Evolutionary conservation across 1,284 basidiomycete genomes (phyloP), one percentile per base, ranked within the genome.

Genomic region (Volvariella volvacea): DNA sequence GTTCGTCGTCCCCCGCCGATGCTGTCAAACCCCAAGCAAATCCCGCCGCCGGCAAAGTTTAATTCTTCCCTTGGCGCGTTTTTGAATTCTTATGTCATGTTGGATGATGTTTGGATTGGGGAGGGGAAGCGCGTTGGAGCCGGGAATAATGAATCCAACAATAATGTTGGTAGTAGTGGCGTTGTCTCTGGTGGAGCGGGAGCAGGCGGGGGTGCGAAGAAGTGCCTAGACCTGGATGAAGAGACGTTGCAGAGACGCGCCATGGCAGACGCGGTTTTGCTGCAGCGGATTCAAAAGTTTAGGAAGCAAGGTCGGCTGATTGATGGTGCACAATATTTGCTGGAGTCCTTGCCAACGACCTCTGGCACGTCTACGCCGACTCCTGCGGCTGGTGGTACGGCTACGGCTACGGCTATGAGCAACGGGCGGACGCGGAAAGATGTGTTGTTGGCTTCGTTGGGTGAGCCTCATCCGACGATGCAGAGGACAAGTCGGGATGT

Each of bases 1-100:
- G 78, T 86, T n/a, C 76, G 81, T 28, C 66, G 66, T 19, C 83
- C 83, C 4, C 69, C 71, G 1, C 74, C 78, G 7, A 59, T 65
- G 1, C 74, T 83, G 46, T 78, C 88, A 0, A 74, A 83, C 55
- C 88, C 86, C 0, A 56, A 55, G 12, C 91, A 94, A 59, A 67
- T 69, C 10, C 83, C 86, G 1, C 68, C 71, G 0, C 63, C 61
- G 0, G 66, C 78, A 0, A 67, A 65, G 38, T 73, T 75, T 51
- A 71, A 28, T 28, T 70, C 70, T 1, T 83, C 83, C 0, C 58
- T 92, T 14, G 50, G 63, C 3, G 52, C 64, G 0, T 73, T 83
- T 39, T 61, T 93, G 10, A 59, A 68, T 0, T 89, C 88, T 0
- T 92, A 82, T 56, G 65, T 56, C 17, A 64, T 60, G 2, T 52